These are phyloP conservation scores for Vachellia pachyceras DNA, from an alignment of 306 rosid genomes.

Conservation along the genomic window DNA sequence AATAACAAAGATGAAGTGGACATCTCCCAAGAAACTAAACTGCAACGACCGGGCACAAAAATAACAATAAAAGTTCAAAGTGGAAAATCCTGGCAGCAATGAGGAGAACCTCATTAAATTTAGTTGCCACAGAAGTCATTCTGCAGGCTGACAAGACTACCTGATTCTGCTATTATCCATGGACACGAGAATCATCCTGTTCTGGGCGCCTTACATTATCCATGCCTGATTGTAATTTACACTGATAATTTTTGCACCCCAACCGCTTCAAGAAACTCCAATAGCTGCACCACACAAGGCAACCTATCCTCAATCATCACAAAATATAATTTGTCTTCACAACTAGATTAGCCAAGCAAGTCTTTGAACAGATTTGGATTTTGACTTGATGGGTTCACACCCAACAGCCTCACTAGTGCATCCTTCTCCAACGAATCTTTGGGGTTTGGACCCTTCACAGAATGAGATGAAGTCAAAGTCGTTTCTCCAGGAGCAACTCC, in stretches of 20 bases:
- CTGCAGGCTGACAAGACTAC: conserved; percentile 37
- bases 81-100: conserved; percentile 38
- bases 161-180: conserved; percentile 36
- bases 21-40: background rate
- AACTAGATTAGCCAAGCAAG: conserved; percentile 62
- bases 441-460: conserved; percentile 60
- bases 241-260: conserved; percentile 19
- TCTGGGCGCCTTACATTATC: conserved; percentile 1
- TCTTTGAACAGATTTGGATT: conserved; percentile 81
- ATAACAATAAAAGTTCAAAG: conserved; percentile 1
- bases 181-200: conserved; percentile 41
- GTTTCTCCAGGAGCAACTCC: conserved; percentile 45
- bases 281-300: conserved; percentile 17
- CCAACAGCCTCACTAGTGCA: conserved; percentile 88
- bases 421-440: conserved; percentile 71
- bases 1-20: conserved; percentile 33
- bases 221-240: background rate
- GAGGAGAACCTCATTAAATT: conserved; percentile 23
- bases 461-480: conserved; percentile 40
- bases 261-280: conserved; percentile 27
- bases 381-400: conserved; percentile 79
- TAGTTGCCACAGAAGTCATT: conserved; percentile 20
- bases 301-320: conserved; percentile 38
- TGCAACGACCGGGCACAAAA: conserved; percentile 18
- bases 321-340: conserved; percentile 8